Evolutionary conservation across 441 rosid species (phyloP).

Genomic region (Eutrema salsugineum): DNA sequence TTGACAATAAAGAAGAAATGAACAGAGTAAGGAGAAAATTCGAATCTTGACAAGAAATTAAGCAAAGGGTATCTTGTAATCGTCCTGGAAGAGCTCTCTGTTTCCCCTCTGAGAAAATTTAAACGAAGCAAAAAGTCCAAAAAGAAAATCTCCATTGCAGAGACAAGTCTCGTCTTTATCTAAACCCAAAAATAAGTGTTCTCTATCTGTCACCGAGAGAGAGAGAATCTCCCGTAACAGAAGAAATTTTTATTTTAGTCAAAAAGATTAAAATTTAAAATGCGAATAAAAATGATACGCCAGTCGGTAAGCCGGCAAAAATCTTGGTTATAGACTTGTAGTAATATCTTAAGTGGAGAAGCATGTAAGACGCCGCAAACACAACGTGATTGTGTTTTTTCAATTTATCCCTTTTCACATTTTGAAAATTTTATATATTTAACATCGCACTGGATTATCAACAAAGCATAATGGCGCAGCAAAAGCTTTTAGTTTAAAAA

Average conservation of each 20-base stretch:
- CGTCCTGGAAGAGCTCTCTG: constrained; percentile 44
- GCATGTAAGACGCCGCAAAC: background rate
- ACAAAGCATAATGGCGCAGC: too few species aligned
- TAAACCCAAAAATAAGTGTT: background rate
- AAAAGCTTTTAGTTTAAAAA: too few species aligned
- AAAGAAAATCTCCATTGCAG: constrained; percentile 18
- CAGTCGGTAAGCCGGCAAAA: constrained; percentile 25
- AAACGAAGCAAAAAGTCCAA: constrained; percentile 13
- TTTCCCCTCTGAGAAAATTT: constrained; percentile 30
- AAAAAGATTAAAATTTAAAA: background rate
- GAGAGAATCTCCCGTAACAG: constrained; percentile 21
- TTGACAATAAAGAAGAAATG: constrained; percentile 35
- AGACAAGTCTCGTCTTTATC: constrained; percentile 23
- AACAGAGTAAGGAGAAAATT: constrained; percentile 38
- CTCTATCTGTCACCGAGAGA: constrained; percentile 9
- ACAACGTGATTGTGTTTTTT: background rate
- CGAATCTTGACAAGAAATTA: constrained; percentile 37
- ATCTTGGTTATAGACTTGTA: background rate
- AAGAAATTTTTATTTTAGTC: background rate
- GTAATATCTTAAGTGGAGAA: constrained; percentile 4
- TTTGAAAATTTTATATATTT: too few species aligned
- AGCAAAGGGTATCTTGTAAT: constrained; percentile 52
- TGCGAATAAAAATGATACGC: constrained; percentile 10
- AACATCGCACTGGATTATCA: too few species aligned
- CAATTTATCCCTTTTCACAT: too few species aligned